Conservation (phyloP, 768 basidiomycete species). For the Phallus indusiatus region DNA sequence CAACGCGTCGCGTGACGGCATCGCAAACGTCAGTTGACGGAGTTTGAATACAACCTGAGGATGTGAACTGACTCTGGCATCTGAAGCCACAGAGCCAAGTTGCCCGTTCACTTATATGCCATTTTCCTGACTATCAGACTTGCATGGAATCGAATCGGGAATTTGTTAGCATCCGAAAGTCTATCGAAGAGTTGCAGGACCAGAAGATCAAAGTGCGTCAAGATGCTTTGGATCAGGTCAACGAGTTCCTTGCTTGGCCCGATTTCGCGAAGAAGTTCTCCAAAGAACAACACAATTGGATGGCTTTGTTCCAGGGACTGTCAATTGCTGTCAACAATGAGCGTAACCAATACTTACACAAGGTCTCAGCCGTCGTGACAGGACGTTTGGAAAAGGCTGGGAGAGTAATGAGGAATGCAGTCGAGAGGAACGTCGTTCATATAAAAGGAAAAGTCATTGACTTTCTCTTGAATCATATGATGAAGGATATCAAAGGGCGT, state of each 20-base stretch:
- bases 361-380: slow-evolving; percentile 36
- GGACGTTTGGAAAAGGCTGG: slow-evolving; percentile 61
- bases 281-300: slow-evolving; percentile 33
- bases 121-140: background rate
- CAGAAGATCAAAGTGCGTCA: slow-evolving; percentile 8
- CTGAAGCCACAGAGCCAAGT: too few relatives aligned
- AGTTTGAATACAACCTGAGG: too few relatives aligned
- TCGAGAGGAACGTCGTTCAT: slow-evolving; percentile 47
- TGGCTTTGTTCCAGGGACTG: slow-evolving; percentile 60
- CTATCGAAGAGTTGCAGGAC: background rate
- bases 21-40: too few relatives aligned
- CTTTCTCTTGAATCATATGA: slow-evolving; percentile 55
- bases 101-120: too few relatives aligned
- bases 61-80: too few relatives aligned
- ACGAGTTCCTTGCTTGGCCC: background rate
- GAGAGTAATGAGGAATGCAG: slow-evolving; percentile 60
- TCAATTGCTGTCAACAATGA: slow-evolving; percentile 61
- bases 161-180: background rate
- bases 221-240: slow-evolving; percentile 2
- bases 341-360: slow-evolving; percentile 36
- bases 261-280: background rate
- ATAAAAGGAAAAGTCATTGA: slow-evolving; percentile 48
- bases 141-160: slow-evolving; percentile 1
- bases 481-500: slow-evolving; percentile 40
- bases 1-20: too few relatives aligned